phyloP scores from a whole-genome alignment of 768 basidiomycete species.

The Hebeloma cylindrosporum region DNA sequence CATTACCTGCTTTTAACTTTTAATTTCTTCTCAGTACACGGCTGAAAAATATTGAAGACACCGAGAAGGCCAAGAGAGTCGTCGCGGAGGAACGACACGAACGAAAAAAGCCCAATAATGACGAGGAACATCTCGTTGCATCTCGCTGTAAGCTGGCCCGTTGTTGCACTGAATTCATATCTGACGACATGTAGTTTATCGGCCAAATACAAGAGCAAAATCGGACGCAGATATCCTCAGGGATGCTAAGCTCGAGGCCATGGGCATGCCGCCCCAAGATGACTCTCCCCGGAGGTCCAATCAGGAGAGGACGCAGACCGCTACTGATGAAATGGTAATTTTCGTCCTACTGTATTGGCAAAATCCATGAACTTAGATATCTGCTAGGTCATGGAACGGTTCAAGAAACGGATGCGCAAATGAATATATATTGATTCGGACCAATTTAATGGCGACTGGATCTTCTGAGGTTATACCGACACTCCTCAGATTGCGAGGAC shows the following conservation, averaged over 20 bases:
- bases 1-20: not conserved
- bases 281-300: constrained; percentile 46
- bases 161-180: not conserved
- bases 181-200: constrained; percentile 60
- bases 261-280: constrained; percentile 67
- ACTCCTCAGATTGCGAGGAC: constrained; percentile 9
- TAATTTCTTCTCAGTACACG: constrained; percentile 55
- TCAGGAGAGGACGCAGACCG: constrained; percentile 69
- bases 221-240: constrained; percentile 87
- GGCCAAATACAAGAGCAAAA: constrained; percentile 77
- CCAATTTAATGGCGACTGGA: constrained; percentile 18
- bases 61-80: constrained; percentile 90
- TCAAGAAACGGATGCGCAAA: constrained; percentile 94
- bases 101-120: constrained; percentile 50
- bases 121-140: constrained; percentile 84
- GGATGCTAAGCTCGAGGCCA: constrained; percentile 85
- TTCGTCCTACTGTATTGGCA: constrained; percentile 1
- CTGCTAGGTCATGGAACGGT: constrained; percentile 97
- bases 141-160: constrained; percentile 71
- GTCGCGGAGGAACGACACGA: constrained; percentile 75
- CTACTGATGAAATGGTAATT: constrained; percentile 87
- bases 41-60: constrained; percentile 94
- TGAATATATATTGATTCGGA: constrained; percentile 31
- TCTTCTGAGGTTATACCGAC: constrained; percentile 8
- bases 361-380: constrained; percentile 5